Evolutionary conservation across 2,329 filamentous ascomycete genomes (phyloP), one percentile per base, ranked within the genome.

Genomic region (Massarina eburnea): DNA sequence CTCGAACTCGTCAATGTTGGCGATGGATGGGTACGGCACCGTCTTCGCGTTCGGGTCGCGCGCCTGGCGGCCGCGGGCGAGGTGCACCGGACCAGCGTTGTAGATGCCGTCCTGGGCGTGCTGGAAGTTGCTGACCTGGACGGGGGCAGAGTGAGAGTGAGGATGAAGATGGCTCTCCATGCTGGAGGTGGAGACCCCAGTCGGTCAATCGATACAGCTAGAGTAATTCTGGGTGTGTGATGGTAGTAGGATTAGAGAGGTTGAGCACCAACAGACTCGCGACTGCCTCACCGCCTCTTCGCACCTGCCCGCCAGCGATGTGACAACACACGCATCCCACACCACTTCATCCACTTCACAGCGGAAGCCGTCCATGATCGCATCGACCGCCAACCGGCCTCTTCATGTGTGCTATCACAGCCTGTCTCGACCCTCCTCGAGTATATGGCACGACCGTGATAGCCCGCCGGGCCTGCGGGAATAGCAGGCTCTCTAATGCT

Each of bases 21-120:
- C 49, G 40, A 68, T 66, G 27, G 12, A n/a, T 18, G 43, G 47
- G 54, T 58, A 68, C 4, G 56, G 49, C 43, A 69, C 51, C 29
- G 59, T 66, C 52, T 62, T 61, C 30, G 62, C 63, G 49, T 64
- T 53, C 27, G 66, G 66, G 45, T 72, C 68, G 44, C 64, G 62
- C 24, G 68, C 65, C 48, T 67, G 62, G 27, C 69, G 66, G n/a
- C 68, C 68, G 15, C 67, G 60, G 8, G 67, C 62, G 9, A 71
- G 61, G 38, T 56, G 54, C 21, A 60, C 57, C n/a, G 61, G 61
- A 39, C 55, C 61, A 51, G 53, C 53, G 52, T 52, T 53, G 53
- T 8, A 46, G 40, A 18, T 3, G 42, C 38, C 35, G 43, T 57
- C 52, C 29, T 46, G 46, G 12, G 41, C 24, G 41, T 48, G 43